Conservation (phyloP, 2,329 filamentous ascomycete species). For the Lanzia echinophila region DNA sequence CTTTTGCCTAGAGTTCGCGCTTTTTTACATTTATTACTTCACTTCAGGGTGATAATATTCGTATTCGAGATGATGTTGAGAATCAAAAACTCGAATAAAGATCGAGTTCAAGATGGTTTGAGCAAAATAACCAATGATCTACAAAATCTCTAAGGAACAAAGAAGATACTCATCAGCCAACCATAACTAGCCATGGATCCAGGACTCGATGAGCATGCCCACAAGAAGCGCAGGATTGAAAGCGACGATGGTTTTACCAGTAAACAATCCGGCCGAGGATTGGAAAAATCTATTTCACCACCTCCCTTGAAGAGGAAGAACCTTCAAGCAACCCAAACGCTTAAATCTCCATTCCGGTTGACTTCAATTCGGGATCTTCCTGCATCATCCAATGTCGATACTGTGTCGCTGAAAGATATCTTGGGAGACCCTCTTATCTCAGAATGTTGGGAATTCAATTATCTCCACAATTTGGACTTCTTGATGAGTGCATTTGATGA, state of each 20-base stretch:
- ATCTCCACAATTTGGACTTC: conserved; percentile 50
- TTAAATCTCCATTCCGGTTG: conserved; percentile 50
- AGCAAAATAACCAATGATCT: not conserved
- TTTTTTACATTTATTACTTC: too few relatives aligned
- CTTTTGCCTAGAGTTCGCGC: too few relatives aligned
- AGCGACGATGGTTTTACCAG: not conserved
- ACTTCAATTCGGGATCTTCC: conserved; percentile 50
- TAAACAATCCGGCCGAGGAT: not conserved
- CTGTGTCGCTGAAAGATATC: conserved; percentile 49
- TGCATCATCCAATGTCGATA: conserved; percentile 46
- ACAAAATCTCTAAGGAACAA: not conserved
- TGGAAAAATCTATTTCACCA: conserved; percentile 25
- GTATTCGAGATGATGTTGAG: not conserved
- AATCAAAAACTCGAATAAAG: too few relatives aligned
- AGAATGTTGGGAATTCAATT: conserved; percentile 53
- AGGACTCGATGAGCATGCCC: conserved; percentile 16
- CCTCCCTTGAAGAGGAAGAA: conserved; percentile 19
- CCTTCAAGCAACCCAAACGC: conserved; percentile 1
- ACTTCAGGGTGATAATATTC: not conserved
- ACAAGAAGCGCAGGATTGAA: conserved; percentile 22
- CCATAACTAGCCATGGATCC: conserved; percentile 16
- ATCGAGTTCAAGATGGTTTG: not conserved
- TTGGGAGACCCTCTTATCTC: conserved; percentile 51
- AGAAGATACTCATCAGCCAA: not conserved
- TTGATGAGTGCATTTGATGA: conserved; percentile 49